Evolutionary conservation across 176 grass and related monocot species (phyloP).

Genomic region (Avena sativa): DNA sequence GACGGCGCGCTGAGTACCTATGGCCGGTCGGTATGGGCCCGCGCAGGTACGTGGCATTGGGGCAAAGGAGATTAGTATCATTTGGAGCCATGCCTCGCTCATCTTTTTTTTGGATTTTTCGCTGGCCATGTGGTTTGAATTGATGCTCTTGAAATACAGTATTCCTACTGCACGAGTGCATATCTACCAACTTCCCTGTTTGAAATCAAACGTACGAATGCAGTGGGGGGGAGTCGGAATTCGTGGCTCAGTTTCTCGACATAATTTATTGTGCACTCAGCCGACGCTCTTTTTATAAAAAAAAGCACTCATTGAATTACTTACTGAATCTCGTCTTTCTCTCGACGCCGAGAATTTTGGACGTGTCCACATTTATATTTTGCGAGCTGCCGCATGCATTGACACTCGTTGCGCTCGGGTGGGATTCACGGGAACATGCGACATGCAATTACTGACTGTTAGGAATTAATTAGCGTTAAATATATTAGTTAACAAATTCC

Average conservation of each 20-base stretch:
- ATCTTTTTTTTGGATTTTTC: slow-evolving; percentile 8
- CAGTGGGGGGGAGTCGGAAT: neutral
- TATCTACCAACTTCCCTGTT: no score
- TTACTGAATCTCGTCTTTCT: no score
- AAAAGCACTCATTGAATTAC: no score
- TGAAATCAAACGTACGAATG: neutral
- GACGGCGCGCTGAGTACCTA: neutral
- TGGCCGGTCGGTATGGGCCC: neutral
- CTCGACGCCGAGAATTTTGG: no score
- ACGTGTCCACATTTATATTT: neutral
- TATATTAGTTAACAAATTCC: no score
- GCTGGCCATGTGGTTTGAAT: no score
- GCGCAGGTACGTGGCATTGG: neutral
- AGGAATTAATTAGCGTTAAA: no score
- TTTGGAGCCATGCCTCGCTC: neutral
- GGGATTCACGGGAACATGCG: slow-evolving; percentile 4
- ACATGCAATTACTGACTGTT: neutral
- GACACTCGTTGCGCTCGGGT: neutral
- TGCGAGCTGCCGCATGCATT: neutral
- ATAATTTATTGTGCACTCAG: neutral
- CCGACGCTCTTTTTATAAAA: no score
- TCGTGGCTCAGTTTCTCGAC: neutral
- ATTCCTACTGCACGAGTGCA: no score
- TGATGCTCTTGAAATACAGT: no score
- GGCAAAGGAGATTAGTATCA: neutral